phyloP scores from a whole-genome alignment of 2,329 filamentous ascomycete species.

The Venturia nashicola region DNA sequence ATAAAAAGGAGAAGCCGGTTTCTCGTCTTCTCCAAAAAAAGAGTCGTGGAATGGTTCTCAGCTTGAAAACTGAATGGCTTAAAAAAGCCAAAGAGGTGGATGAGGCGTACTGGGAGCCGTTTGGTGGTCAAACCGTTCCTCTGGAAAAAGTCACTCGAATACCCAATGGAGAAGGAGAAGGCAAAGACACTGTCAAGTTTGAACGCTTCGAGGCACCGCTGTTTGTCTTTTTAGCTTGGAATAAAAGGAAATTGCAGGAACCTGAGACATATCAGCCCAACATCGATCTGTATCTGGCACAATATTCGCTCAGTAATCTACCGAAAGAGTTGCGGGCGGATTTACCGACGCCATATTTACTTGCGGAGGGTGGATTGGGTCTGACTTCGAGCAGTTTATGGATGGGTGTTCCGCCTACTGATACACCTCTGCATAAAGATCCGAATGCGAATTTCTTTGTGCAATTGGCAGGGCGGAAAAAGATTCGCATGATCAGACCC shows the following conservation, averaged over 20 bases:
- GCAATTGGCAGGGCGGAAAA: conserved; percentile 64
- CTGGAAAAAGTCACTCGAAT: conserved; percentile 41
- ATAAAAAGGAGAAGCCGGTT: not conserved
- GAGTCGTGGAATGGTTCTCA: not conserved
- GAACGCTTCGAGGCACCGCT: conserved; percentile 50
- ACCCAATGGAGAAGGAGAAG: conserved; percentile 8
- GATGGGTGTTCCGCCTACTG: conserved; percentile 77
- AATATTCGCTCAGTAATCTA: conserved; percentile 59
- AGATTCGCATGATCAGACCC: conserved; percentile 59
- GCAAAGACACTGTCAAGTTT: conserved; percentile 31
- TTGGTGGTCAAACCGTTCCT: conserved; percentile 37
- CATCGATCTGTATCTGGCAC: conserved; percentile 66
- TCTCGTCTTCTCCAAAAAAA: not conserved
- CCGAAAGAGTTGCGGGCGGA: conserved; percentile 51
- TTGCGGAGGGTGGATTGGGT: conserved; percentile 48
- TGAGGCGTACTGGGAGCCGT: conserved; percentile 13
- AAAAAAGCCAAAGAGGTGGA: not conserved
- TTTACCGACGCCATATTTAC: conserved; percentile 47
- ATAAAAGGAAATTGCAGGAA: conserved; percentile 16
- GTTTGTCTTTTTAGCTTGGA: conserved; percentile 49
- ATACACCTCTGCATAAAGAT: conserved; percentile 82
- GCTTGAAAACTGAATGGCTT: not conserved
- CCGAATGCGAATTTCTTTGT: conserved; percentile 90
- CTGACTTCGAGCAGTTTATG: conserved; percentile 81
- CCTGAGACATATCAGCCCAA: conserved; percentile 16